Base-by-base conservation (phyloP, 345 rosid species). In the Carallia brachiata region DNA sequence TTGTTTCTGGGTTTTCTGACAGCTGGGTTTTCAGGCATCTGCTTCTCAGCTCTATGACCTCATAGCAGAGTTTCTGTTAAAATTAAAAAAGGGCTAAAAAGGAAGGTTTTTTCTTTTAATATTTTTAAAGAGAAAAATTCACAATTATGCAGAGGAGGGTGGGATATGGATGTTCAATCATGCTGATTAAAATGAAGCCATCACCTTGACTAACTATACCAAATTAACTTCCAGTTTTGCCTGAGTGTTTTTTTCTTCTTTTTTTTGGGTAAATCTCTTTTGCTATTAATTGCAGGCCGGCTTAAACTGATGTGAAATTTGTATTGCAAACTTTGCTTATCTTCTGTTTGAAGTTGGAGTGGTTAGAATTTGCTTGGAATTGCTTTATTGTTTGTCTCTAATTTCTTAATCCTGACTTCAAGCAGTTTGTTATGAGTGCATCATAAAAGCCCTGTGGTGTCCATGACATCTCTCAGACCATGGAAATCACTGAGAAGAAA, bases 401-500 rank as follows among this genome's bases (percentile, higher is more conserved):
- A 56, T 56, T 56, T 56, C 31, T 56, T 23, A 12, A 19, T 3
- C 13, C 27, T 17, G 1, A 30, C 4, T 56, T 9, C 23, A 27
- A 44, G 16, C 32, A 56, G 60, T 56, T 56, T 56, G 60, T 27
- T 55, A 55, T 56, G 60, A 44, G 50, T 56, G 60, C 23, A 56
- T 19, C 31, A 56, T 56, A 56, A 56, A 27, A 56, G 32, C 15
- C 5, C 60, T 19, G 32, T 19, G 60, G 31, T 56, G 60, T 56
- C 60, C 60, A 56, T 56, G 60, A 56, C 60, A 30, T 56, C 60
- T 58, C 64, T 92, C 77, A 89, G 84, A 78, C 76, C 93, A 66
- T 90, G 91, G 94, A 87, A 75, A 70, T 83, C 85, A 31, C 68
- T 86, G 62, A 88, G 83, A 78, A 84, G 82, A 77, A 89, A 77